Percentiles rank a stretch among this genome's conserved stretches.
Evolutionary conservation across 768 basidiomycete genomes (phyloP).

Genomic region (Hypholoma fasciculare): DNA sequence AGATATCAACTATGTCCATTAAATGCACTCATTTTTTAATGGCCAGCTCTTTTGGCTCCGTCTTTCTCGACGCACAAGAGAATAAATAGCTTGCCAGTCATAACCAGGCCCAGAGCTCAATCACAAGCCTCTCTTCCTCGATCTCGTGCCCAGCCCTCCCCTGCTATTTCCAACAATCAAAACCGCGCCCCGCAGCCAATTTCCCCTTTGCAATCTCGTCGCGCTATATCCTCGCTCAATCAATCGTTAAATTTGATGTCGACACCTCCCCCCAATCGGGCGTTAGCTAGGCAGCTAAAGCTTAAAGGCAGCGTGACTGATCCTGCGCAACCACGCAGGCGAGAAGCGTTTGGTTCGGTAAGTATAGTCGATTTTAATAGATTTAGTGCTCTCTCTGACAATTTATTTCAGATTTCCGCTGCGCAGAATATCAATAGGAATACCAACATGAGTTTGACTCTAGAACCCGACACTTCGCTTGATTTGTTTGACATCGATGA

Average conservation of each 20-base stretch:
- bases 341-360: conserved; percentile 43
- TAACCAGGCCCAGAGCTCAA: conserved; percentile 56
- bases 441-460: conserved; percentile 31
- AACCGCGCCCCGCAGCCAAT: conserved; percentile 26
- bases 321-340: conserved; percentile 54
- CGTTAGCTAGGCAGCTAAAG: conserved; percentile 54
- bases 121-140: conserved; percentile 46
- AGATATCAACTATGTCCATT: neutral
- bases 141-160: conserved; percentile 35
- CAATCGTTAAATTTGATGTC: conserved; percentile 42
- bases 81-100: conserved; percentile 33
- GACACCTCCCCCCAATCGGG: conserved; percentile 70
- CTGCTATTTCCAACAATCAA: conserved; percentile 29
- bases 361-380: conserved; percentile 8
- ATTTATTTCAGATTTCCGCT: conserved; percentile 29
- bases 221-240: conserved; percentile 25
- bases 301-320: conserved; percentile 74
- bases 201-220: conserved; percentile 36
- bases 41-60: conserved; percentile 54
- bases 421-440: conserved; percentile 28
- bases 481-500: conserved; percentile 79
- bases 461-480: conserved; percentile 43
- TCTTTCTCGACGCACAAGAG: conserved; percentile 44
- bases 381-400: neutral
- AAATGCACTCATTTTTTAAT: neutral